Percentiles rank a stretch among this genome's conserved stretches.
These are phyloP conservation scores for Sugiyamaella boreocaroliniensis DNA, from an alignment of 805 yeast species.

Conservation along the genomic window DNA sequence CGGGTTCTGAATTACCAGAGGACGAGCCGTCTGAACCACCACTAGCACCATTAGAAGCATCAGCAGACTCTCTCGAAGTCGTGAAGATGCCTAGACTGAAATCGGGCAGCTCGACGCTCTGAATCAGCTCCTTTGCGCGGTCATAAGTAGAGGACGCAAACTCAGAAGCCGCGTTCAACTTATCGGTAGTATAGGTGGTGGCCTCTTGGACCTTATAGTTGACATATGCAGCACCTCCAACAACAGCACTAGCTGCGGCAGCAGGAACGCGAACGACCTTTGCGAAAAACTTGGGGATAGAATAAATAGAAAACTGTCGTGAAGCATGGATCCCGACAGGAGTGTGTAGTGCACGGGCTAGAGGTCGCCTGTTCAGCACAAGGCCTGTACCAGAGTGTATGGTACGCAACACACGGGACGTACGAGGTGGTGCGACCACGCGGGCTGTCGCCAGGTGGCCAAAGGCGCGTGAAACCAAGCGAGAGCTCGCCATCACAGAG, in stretches of 20 bases:
- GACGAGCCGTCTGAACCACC: conserved; percentile 30
- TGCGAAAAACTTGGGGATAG: conserved; percentile 19
- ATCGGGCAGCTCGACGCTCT: conserved; percentile 25
- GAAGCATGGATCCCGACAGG: background rate
- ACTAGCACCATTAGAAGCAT: conserved; percentile 23
- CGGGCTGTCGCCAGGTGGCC: background rate
- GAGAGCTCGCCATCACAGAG: background rate
- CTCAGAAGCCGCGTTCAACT: conserved; percentile 54
- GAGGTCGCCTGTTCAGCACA: background rate
- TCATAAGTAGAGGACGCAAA: conserved; percentile 33
- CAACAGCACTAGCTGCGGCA: conserved; percentile 83
- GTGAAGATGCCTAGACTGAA: conserved; percentile 15
- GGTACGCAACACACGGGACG: background rate
- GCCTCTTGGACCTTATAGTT: conserved; percentile 91
- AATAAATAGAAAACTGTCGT: conserved; percentile 13
- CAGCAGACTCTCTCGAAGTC: conserved; percentile 12
- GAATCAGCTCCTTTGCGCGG: conserved; percentile 48
- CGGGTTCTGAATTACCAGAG: conserved; percentile 4
- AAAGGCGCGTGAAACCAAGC: background rate
- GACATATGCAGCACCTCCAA: conserved; percentile 91
- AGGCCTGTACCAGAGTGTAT: background rate
- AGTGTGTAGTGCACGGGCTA: background rate
- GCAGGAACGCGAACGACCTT: conserved; percentile 46
- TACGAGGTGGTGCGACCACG: background rate
- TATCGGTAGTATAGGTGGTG: conserved; percentile 59